Evolutionary conservation across 2,329 filamentous ascomycete species (phyloP).

Genomic region (Alternaria viburni): DNA sequence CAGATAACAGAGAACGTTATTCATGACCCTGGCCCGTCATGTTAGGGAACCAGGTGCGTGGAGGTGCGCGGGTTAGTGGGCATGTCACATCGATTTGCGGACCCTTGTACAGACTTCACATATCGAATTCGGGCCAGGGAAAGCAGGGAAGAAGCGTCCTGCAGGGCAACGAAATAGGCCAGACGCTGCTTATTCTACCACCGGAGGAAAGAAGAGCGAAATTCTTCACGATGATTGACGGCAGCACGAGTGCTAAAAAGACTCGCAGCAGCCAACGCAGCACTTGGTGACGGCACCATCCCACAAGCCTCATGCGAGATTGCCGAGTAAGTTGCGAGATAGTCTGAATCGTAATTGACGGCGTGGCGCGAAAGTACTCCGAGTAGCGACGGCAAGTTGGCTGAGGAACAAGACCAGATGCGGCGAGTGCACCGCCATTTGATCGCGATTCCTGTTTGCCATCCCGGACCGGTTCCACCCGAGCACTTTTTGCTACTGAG

Average conservation of each 20-base stretch:
- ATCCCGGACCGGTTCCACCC: slow-evolving; percentile 27
- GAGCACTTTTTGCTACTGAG: slow-evolving; percentile 18
- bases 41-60: slow-evolving; percentile 4
- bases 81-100: slow-evolving; percentile 17
- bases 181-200: not conserved
- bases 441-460: slow-evolving; percentile 6
- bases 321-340: not conserved
- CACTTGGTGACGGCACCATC: slow-evolving; percentile 7
- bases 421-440: slow-evolving; percentile 1
- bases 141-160: slow-evolving; percentile 17
- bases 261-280: not conserved
- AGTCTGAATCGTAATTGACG: not conserved
- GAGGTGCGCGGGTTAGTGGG: slow-evolving; percentile 11
- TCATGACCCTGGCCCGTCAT: slow-evolving; percentile 3
- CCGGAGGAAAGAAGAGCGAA: not conserved
- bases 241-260: not conserved
- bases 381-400: not conserved
- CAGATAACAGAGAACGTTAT: slow-evolving; percentile 10
- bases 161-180: slow-evolving; percentile 5
- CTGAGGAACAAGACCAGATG: not conserved
- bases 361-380: not conserved
- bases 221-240: not conserved
- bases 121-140: slow-evolving; percentile 2
- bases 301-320: slow-evolving; percentile 1
- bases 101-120: slow-evolving; percentile 12